phyloP scores from a whole-genome alignment of 257 asterid genomes.

The Petunia axillaris region DNA sequence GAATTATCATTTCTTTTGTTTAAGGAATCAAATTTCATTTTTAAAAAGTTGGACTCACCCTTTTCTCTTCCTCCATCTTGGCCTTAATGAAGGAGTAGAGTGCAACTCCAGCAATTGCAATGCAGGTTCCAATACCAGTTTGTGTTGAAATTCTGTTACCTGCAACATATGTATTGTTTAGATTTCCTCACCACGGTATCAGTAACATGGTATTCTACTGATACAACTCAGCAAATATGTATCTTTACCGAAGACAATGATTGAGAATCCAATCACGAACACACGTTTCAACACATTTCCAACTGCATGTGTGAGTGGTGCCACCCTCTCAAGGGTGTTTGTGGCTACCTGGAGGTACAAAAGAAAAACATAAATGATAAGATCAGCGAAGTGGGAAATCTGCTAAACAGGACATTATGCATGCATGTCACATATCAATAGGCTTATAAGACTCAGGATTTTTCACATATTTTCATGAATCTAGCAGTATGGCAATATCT shows the following conservation, averaged over 20 bases:
- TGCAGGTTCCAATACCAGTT: conserved; percentile 90
- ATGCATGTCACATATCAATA: not conserved
- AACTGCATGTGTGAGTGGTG: conserved; percentile 97
- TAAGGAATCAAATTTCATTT: not conserved
- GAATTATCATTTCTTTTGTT: not conserved
- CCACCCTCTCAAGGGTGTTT: conserved; percentile 99
- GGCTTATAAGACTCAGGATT: not conserved
- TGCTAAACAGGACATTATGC: not conserved
- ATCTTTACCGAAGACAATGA: conserved; percentile 74
- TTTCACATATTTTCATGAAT: not conserved
- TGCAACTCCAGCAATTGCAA: conserved; percentile 98
- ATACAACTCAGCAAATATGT: conserved; percentile 1
- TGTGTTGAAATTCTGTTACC: conserved; percentile 93
- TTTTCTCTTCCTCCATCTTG: conserved; percentile 95
- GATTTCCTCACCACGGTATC: not conserved
- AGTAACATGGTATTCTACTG: not conserved
- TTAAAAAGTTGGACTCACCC: conserved; percentile 52
- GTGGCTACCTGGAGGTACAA: conserved; percentile 74
- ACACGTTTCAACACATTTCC: conserved; percentile 99
- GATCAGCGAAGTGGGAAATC: not conserved
- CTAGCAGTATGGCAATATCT: not conserved
- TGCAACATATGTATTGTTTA: conserved; percentile 35
- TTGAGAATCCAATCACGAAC: conserved; percentile 96
- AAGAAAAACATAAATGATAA: not conserved
- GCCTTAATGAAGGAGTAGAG: conserved; percentile 94